A percentile compares a stretch with the other conserved stretches of the same genome.
phyloP scores from a whole-genome alignment of 768 basidiomycete species.

The Termitomyces sp. region DNA sequence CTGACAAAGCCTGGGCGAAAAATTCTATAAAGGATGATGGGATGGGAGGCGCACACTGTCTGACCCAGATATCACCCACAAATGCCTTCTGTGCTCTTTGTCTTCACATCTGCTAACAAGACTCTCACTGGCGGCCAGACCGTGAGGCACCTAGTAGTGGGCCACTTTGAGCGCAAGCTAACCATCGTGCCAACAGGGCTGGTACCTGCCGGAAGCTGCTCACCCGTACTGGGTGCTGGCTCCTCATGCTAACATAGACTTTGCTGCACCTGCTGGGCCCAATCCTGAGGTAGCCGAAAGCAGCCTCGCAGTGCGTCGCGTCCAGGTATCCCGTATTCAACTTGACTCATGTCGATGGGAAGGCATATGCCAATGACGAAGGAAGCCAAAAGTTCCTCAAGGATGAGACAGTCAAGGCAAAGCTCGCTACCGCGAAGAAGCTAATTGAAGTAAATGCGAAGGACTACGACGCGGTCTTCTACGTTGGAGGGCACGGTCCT shows the following conservation, averaged over 20 bases:
- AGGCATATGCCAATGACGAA: constrained; percentile 52
- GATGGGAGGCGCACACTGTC: background rate
- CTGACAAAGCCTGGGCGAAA: background rate
- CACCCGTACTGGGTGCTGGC: constrained; percentile 63
- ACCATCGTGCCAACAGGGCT: constrained; percentile 43
- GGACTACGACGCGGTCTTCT: constrained; percentile 74
- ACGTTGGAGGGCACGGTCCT: constrained; percentile 78
- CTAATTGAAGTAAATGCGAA: constrained; percentile 52
- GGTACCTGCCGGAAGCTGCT: constrained; percentile 75
- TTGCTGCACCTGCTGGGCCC: constrained; percentile 59
- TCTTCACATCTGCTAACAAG: constrained; percentile 67
- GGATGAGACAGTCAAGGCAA: constrained; percentile 47
- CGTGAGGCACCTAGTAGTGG: constrained; percentile 26
- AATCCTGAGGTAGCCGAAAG: constrained; percentile 65
- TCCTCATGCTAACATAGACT: constrained; percentile 50
- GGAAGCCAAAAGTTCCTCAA: constrained; percentile 53
- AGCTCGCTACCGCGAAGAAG: constrained; percentile 55
- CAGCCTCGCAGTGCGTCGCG: constrained; percentile 43
- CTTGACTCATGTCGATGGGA: background rate
- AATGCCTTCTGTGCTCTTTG: constrained; percentile 59
- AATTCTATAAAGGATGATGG: background rate
- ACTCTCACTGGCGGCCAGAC: constrained; percentile 48
- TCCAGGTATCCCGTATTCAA: background rate
- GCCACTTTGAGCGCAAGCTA: background rate
- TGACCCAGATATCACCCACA: constrained; percentile 3